These are phyloP conservation scores for Avena insularis DNA, from an alignment of 176 grass and related monocot species.

Conservation along the genomic window DNA sequence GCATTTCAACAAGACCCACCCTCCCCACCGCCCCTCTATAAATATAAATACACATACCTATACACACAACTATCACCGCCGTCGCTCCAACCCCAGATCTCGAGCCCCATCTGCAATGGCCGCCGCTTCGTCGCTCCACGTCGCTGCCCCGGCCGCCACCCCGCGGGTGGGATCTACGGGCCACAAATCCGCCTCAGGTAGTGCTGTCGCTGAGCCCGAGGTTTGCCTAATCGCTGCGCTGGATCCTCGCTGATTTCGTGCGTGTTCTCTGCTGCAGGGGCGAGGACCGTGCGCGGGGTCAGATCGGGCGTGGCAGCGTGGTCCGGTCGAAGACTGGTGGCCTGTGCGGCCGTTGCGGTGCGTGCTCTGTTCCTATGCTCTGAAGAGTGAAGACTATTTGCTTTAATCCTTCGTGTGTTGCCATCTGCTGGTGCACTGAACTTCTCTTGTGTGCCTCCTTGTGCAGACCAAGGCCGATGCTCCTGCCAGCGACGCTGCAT, in stretches of 20 bases:
- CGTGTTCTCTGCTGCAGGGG: constrained; percentile 31
- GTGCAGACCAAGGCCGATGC: constrained; percentile 55
- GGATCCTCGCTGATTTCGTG: not conserved
- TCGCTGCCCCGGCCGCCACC: constrained; percentile 31
- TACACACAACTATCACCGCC: not conserved
- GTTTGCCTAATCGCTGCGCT: not conserved
- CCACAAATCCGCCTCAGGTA: constrained; percentile 30
- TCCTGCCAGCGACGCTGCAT: not conserved
- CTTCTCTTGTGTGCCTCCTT: not conserved
- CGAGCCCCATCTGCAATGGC: constrained; percentile 38
- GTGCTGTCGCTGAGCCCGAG: not conserved
- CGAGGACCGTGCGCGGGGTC: constrained; percentile 33
- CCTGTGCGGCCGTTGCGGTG: constrained; percentile 43
- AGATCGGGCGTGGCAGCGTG: not conserved
- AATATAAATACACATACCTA: not conserved
- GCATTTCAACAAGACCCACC: constrained; percentile 13
- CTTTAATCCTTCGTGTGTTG: not conserved
- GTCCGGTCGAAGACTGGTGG: constrained; percentile 34
- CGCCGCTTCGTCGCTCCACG: constrained; percentile 51
- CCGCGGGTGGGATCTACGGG: constrained; percentile 19
- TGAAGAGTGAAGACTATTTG: not conserved
- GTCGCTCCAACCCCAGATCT: constrained; percentile 9
- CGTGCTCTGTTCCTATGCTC: constrained; percentile 20
- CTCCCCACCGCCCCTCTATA: constrained; percentile 29
- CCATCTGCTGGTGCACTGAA: constrained; percentile 19